These are phyloP conservation scores for Tolypocladium album DNA, from an alignment of 2,329 filamentous ascomycete species.

Conservation along the genomic window DNA sequence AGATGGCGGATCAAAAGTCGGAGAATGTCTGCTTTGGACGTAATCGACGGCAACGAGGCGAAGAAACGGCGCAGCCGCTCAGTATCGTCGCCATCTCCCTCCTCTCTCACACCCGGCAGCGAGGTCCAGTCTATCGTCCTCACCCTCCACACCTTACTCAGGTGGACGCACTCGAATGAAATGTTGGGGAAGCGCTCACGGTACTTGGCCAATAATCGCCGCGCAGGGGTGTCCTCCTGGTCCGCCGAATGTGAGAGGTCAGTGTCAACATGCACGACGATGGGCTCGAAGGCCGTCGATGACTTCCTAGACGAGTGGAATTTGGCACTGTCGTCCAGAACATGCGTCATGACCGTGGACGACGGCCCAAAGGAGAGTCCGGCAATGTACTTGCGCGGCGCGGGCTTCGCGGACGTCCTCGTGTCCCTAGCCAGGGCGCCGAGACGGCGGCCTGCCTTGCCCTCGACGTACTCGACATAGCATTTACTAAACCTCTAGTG, in stretches of 20 bases:
- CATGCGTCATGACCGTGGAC: conserved; percentile 65
- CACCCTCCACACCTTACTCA: conserved; percentile 51
- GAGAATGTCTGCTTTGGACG: conserved; percentile 64
- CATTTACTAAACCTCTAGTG: conserved; percentile 36
- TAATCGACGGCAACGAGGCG: conserved; percentile 55
- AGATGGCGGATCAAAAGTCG: conserved; percentile 62
- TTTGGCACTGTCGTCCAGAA: conserved; percentile 60
- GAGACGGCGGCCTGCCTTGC: conserved; percentile 69
- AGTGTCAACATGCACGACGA: conserved; percentile 45
- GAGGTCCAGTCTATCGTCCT: conserved; percentile 42
- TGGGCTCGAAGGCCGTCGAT: conserved; percentile 56
- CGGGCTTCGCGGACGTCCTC: conserved; percentile 21
- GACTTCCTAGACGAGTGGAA: conserved; percentile 54
- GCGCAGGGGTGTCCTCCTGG: conserved; percentile 19
- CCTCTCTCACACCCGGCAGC: conserved; percentile 18
- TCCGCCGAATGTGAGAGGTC: conserved; percentile 14
- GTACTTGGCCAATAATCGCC: conserved; percentile 39
- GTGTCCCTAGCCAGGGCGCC: conserved; percentile 39
- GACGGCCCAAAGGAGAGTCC: conserved; percentile 77
- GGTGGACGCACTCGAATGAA: conserved; percentile 47
- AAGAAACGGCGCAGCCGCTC: conserved; percentile 44
- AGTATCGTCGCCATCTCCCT: conserved; percentile 15
- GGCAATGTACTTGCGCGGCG: conserved; percentile 47
- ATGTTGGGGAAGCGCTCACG: conserved; percentile 55
- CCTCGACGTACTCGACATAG: conserved; percentile 65